Conservation (phyloP, 2,329 filamentous ascomycete genomes). For the Talaromyces sp. region DNA sequence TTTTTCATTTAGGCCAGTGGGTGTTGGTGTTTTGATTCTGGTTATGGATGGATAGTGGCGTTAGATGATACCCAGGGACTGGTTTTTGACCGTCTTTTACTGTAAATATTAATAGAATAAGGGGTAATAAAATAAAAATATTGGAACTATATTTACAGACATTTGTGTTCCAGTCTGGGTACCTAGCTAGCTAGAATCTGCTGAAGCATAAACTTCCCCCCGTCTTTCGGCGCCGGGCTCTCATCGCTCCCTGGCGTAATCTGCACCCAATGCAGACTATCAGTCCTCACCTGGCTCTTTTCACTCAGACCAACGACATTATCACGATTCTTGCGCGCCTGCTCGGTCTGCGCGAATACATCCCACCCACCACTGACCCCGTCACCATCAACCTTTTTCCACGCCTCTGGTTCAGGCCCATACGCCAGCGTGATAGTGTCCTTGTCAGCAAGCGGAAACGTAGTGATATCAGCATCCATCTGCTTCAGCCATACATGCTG, state of each 20-base stretch:
- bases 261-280: background rate
- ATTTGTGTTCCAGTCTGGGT: background rate
- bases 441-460: background rate
- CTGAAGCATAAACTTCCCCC: background rate
- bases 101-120: background rate
- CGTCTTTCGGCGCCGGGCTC: background rate
- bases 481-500: conserved; percentile 10
- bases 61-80: background rate
- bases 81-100: background rate
- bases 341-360: conserved; percentile 6
- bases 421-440: conserved; percentile 1
- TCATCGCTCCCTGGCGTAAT: background rate
- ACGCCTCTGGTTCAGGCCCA: conserved; percentile 3
- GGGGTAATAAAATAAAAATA: background rate
- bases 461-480: conserved; percentile 8
- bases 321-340: background rate
- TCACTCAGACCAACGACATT: background rate
- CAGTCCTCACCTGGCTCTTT: no score
- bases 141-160: background rate
- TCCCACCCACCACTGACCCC: conserved; percentile 7
- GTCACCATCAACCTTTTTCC: conserved; percentile 7
- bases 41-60: background rate
- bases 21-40: background rate
- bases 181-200: background rate
- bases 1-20: background rate